A percentile compares a stretch with the other conserved stretches of the same genome.
These are phyloP conservation scores for Ustulina deusta DNA, from an alignment of 2,329 filamentous ascomycete species.

Conservation along the genomic window DNA sequence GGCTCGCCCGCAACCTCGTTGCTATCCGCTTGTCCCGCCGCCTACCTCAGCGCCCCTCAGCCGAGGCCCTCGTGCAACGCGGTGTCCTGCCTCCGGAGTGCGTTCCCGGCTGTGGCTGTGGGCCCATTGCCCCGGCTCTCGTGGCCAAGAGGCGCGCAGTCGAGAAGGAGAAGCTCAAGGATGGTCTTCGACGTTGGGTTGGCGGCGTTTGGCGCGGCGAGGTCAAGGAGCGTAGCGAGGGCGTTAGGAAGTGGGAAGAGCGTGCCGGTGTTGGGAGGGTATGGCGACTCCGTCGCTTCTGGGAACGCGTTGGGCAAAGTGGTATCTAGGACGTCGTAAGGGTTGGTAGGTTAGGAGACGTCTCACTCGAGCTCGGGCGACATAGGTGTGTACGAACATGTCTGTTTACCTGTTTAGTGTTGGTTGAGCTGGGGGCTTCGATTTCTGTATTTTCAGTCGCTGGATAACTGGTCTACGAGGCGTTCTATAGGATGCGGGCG, in stretches of 20 bases:
- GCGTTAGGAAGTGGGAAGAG: slow-evolving; percentile 62
- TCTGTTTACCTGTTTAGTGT: not conserved
- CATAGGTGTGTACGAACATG: slow-evolving; percentile 11
- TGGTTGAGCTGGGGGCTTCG: not conserved
- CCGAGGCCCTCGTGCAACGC: slow-evolving; percentile 70
- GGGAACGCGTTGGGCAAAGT: slow-evolving; percentile 69
- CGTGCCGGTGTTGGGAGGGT: slow-evolving; percentile 66
- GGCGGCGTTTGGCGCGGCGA: slow-evolving; percentile 68
- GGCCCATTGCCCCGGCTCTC: slow-evolving; percentile 67
- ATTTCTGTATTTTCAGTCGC: slow-evolving; percentile 18
- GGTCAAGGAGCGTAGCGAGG: slow-evolving; percentile 63
- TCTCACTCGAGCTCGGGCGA: not conserved
- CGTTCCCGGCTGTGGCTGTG: slow-evolving; percentile 58
- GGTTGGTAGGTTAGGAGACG: slow-evolving; percentile 2
- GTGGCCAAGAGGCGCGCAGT: slow-evolving; percentile 72
- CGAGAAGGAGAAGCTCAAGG: slow-evolving; percentile 76
- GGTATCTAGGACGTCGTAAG: slow-evolving; percentile 9
- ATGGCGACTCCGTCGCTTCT: slow-evolving; percentile 72
- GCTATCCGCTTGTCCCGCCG: slow-evolving; percentile 74
- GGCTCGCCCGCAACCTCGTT: slow-evolving; percentile 72
- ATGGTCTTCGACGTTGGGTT: slow-evolving; percentile 73
- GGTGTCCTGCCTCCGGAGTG: slow-evolving; percentile 72
- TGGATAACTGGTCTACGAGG: slow-evolving; percentile 18
- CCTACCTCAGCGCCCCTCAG: slow-evolving; percentile 69
- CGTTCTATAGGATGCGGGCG: not conserved